Conservation (phyloP, 2,329 filamentous ascomycete species). For the Biscogniauxia mediterranea region DNA sequence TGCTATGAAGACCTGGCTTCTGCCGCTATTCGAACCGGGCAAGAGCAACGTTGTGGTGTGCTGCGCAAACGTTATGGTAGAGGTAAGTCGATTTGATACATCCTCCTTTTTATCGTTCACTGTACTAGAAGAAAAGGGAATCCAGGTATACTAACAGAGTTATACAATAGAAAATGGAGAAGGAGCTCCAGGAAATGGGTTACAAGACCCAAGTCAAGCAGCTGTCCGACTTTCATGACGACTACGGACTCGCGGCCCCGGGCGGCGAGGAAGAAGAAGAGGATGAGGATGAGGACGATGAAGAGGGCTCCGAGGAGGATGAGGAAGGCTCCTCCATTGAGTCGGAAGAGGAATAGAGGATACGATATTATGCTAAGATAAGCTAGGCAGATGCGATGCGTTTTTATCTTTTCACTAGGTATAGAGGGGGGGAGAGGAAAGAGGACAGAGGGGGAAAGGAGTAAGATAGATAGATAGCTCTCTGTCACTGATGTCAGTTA, state of each 20-base stretch:
- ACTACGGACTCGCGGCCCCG: constrained; percentile 74
- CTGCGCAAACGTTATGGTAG: constrained; percentile 79
- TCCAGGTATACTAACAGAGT: constrained; percentile 16
- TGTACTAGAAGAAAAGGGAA: background rate
- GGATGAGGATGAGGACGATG: constrained; percentile 17
- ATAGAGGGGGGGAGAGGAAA: too few relatives aligned
- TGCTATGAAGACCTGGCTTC: constrained; percentile 70
- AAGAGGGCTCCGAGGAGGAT: constrained; percentile 15
- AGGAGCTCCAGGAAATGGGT: constrained; percentile 70
- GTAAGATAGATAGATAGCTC: too few relatives aligned
- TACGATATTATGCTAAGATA: too few relatives aligned
- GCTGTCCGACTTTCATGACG: constrained; percentile 80
- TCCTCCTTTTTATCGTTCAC: background rate
- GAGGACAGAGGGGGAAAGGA: too few relatives aligned
- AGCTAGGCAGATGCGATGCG: too few relatives aligned
- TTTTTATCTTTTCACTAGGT: too few relatives aligned
- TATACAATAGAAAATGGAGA: constrained; percentile 64
- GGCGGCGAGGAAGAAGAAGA: constrained; percentile 51
- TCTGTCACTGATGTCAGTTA: too few relatives aligned
- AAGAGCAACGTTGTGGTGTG: constrained; percentile 85
- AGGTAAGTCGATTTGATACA: constrained; percentile 56
- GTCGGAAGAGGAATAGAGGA: constrained; percentile 20
- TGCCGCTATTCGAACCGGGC: constrained; percentile 77
- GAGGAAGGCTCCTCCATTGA: constrained; percentile 20
- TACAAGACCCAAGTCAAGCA: constrained; percentile 76